Evolutionary conservation across 2,329 filamentous ascomycete species (phyloP), one percentile per base, ranked within the genome.

Genomic region (Macrophomina tecta): DNA sequence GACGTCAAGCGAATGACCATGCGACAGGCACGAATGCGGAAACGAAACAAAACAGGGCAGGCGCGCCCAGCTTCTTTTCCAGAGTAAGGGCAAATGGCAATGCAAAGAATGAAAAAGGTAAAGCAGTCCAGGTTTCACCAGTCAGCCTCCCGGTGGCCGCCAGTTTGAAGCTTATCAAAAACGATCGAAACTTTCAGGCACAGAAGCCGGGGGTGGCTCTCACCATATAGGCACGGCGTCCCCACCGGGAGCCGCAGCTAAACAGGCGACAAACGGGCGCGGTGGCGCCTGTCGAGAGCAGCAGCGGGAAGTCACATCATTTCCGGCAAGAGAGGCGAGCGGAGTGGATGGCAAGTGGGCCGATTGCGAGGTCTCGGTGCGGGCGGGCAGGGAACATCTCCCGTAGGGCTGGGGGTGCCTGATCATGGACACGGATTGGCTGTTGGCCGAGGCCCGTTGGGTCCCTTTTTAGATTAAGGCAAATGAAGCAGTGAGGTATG

Each of bases 361-460:
- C 56, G 56, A 61, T 61, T n/a, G 55, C 55, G 55, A 46, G 40
- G 8, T 16, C 51, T n/a, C 12, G 51, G 30, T 3, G 51, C 51
- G 51, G 32, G 51, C 34, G 51, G 23, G 30, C 51, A 53, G n/a
- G 51, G 56, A 48, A 61, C 42, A 61, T 61, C 56, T 61, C 56
- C 56, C 56, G 56, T 61, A 61, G 56, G 56, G 56, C 56, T 61
- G 56, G 56, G 56, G 56, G 56, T 61, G 56, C 56, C 56, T 61
- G 30, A 61, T 34, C 23, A 23, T 23, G 56, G 28, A 40, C 56
- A 46, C 18, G 56, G 56, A 5, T 46, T 40, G 36, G 14, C 6
- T 9, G 28, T 34, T 30, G 45, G 36, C 7, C 42, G 30, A 16
- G 30, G 51, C 28, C 30, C 6, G 51, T 5, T n/a, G 51, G 28